Conservation (phyloP, 2,329 filamentous ascomycete genomes). For the Purpureocillium takamizusanense region DNA sequence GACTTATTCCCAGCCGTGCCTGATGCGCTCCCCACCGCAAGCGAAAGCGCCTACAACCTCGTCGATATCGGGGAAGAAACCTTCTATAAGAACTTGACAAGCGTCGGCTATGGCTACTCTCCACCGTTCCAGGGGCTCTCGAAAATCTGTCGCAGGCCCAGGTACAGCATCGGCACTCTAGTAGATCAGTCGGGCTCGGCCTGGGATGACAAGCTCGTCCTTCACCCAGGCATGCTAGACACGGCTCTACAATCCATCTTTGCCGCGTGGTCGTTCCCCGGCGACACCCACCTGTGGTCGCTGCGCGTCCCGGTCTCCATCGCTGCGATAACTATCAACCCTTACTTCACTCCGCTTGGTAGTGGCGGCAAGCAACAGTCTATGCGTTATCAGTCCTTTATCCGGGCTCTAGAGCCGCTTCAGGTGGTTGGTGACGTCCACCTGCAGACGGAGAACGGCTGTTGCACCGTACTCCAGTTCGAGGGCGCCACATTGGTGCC, state of each 20-base stretch:
- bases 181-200: not conserved
- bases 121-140: conserved; percentile 8
- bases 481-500: no score
- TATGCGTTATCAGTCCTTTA: not conserved
- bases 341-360: not conserved
- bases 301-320: conserved; percentile 21
- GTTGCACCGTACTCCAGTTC: no score
- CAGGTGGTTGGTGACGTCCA: no score
- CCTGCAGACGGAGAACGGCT: no score
- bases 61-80: no score
- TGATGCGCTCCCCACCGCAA: no score
- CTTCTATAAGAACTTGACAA: no score
- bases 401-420: not conserved
- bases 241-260: conserved; percentile 24
- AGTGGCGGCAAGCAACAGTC: not conserved
- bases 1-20: no score
- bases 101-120: conserved; percentile 11
- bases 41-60: no score
- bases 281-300: conserved; percentile 20
- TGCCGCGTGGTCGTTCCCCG: conserved; percentile 21
- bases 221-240: conserved; percentile 26
- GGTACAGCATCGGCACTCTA: not conserved
- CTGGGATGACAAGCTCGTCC: conserved; percentile 8
- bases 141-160: conserved; percentile 9
- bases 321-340: conserved; percentile 7